A percentile compares a stretch with the other conserved stretches of the same genome.
Conservation (phyloP, 2,329 filamentous ascomycete species). For the Diplodia scrobiculata region DNA sequence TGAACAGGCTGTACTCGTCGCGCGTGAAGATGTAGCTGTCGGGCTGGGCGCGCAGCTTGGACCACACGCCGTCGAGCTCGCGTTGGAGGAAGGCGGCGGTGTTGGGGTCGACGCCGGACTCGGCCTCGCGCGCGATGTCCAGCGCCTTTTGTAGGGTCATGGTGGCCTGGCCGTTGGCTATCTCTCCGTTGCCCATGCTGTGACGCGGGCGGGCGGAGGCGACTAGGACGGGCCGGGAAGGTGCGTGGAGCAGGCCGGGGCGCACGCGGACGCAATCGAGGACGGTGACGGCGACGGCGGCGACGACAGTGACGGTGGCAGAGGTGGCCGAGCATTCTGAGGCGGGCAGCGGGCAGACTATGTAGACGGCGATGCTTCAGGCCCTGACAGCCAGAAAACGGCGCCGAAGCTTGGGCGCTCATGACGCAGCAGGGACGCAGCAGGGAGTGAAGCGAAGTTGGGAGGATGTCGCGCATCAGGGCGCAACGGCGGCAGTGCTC, state of each 20-base stretch:
- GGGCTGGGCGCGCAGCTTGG: constrained; percentile 64
- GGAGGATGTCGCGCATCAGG: constrained; percentile 22
- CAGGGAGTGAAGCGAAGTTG: constrained; percentile 9
- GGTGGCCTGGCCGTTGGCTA: constrained; percentile 46
- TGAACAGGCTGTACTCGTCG: constrained; percentile 84
- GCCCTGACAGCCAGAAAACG: constrained; percentile 25
- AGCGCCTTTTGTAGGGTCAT: constrained; percentile 67
- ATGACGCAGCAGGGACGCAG: constrained; percentile 1
- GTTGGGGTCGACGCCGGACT: constrained; percentile 65
- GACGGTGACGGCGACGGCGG: constrained; percentile 7
- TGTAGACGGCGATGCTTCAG: neutral
- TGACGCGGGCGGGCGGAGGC: constrained; percentile 18
- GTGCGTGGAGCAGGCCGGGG: constrained; percentile 27
- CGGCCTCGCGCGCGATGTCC: constrained; percentile 73
- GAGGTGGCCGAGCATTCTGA: neutral
- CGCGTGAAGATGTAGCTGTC: constrained; percentile 70
- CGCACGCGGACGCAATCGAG: neutral
- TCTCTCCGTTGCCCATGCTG: constrained; percentile 47
- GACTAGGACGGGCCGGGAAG: constrained; percentile 38
- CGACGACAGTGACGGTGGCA: too few relatives aligned
- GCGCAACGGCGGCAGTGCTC: constrained; percentile 22
- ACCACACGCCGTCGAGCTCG: constrained; percentile 64
- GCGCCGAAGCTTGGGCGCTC: constrained; percentile 13
- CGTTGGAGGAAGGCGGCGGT: constrained; percentile 67
- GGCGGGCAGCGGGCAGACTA: constrained; percentile 21